These are phyloP conservation scores for Gardenia jasminoides DNA, from an alignment of 257 asterid genomes.

Conservation along the genomic window DNA sequence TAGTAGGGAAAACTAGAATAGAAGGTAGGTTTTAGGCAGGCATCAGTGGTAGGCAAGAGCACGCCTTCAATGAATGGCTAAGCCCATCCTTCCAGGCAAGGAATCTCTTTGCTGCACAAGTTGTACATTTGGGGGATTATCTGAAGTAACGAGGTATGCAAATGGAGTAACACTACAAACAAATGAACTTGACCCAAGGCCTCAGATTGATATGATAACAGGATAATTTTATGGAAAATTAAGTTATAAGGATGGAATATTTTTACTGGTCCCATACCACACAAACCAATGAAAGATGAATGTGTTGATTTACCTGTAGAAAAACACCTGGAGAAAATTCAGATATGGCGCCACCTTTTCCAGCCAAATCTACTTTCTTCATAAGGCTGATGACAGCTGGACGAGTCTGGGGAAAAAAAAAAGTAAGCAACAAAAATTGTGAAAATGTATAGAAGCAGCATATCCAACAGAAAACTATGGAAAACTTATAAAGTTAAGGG, in stretches of 20 bases:
- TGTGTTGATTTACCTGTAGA: constrained; percentile 58
- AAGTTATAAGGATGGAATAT: not conserved
- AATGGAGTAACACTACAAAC: not conserved
- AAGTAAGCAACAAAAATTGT: constrained; percentile 20
- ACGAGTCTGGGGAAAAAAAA: constrained; percentile 95
- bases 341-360: constrained; percentile 74
- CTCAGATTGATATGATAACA: not conserved
- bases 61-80: not conserved
- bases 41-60: not conserved
- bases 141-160: not conserved
- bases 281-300: not conserved
- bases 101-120: not conserved
- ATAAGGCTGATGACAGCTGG: constrained; percentile 70
- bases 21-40: not conserved
- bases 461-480: constrained; percentile 10
- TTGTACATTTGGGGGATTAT: not conserved
- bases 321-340: constrained; percentile 89
- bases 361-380: constrained; percentile 74
- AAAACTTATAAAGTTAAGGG: constrained; percentile 1
- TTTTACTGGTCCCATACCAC: not conserved
- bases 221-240: not conserved
- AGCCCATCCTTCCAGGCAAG: not conserved
- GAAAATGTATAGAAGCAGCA: constrained; percentile 19
- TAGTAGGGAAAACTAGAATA: not conserved
- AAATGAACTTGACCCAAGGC: not conserved